phyloP scores from a whole-genome alignment of 441 rosid species.

The Geranium incanum region DNA sequence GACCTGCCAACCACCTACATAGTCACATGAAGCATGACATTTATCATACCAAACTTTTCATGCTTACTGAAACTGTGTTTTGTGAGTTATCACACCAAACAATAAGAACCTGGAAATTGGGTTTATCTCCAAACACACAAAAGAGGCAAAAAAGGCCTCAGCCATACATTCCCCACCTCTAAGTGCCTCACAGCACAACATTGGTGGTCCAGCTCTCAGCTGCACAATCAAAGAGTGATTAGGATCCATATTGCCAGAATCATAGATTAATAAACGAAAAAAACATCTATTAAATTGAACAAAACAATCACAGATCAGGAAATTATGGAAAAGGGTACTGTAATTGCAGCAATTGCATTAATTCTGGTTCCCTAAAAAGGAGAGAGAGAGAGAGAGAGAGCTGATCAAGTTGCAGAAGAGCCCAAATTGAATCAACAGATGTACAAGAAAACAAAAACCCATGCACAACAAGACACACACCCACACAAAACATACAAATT shows the following conservation, averaged over 20 bases:
- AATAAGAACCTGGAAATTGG: slow-evolving; percentile 10
- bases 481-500: slow-evolving; percentile 19
- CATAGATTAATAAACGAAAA: too few relatives aligned
- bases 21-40: neutral
- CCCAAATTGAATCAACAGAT: neutral
- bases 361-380: neutral
- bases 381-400: neutral
- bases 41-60: slow-evolving; percentile 5
- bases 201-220: neutral
- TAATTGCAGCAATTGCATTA: too few relatives aligned
- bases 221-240: neutral
- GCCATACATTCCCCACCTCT: slow-evolving; percentile 20
- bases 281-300: slow-evolving; percentile 2
- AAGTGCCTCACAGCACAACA: neutral
- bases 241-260: neutral
- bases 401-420: neutral
- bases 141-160: slow-evolving; percentile 17
- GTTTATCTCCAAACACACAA: slow-evolving; percentile 15
- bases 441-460: neutral
- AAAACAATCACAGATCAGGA: neutral
- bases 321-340: neutral
- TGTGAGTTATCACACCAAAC: neutral
- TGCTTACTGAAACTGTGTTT: slow-evolving; percentile 19
- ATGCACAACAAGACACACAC: slow-evolving; percentile 10
- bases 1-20: neutral